Evolutionary conservation across 1,284 basidiomycete species (phyloP), one percentile per base, ranked within the genome.

Genomic region (Agaricales sp.): DNA sequence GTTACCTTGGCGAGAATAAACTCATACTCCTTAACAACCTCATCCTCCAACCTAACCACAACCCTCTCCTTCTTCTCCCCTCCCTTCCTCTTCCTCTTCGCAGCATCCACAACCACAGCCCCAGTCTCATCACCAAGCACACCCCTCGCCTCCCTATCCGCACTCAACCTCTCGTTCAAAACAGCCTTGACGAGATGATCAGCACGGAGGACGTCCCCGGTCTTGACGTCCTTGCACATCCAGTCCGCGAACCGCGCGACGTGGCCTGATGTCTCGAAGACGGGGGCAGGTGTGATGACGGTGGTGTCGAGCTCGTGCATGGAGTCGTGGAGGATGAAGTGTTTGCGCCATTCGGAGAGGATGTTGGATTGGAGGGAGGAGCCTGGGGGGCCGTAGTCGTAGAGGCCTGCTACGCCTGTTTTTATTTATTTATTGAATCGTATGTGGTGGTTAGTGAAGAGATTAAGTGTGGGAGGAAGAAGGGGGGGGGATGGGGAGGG

Each of bases 291-390:
- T 0, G 95, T 99, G 86, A 99, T 95, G 68, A 96, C 87, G 38
- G 96, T 98, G 22, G 94, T 98, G 64, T 99, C 95, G 56, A 99
- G 81, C 69, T 99, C 95, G 58, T 96, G 84, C 96, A 99, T 99
- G 70, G 92, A 84, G 64, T 99, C 95, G 62, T 98, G 92, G 61
- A 99, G 78, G 71, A 99, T 97, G 65, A 98, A 99, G 71, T 99
- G 96, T 64, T 88, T 90, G 53, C 96, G 79, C 96, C 96, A 99
- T 74, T 91, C 89, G 4, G 88, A 75, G 61, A 98, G 86, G 67
- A 99, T 92, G 75, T 99, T 99, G 57, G 94, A 91, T 63, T 98
- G 95, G 24, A 99, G 77, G 2, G 93, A 80, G 1, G 94, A 95
- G 55, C 96, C 95, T 3, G 94, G 91, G 44, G 92, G 92, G 44